Evolutionary conservation across 1,284 basidiomycete species (phyloP).

Genomic region (Cryptococcus sp.): DNA sequence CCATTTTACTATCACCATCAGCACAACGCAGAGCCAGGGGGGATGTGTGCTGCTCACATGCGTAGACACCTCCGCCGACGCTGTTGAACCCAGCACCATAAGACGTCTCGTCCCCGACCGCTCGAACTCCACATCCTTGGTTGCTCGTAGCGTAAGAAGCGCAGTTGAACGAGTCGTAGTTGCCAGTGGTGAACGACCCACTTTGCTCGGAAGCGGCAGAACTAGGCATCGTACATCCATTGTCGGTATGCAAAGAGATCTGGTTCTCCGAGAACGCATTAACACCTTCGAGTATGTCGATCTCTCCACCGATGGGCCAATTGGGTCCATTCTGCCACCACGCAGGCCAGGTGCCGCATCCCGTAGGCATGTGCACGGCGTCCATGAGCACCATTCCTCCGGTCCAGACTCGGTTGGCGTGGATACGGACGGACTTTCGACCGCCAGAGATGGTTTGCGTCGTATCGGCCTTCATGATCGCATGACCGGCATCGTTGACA

Average conservation of each 20-base stretch:
- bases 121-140: constrained; percentile 47
- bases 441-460: constrained; percentile 61
- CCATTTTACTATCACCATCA: constrained; percentile 60
- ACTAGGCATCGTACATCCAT: constrained; percentile 53
- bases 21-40: too few relatives aligned
- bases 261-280: constrained; percentile 47
- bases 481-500: constrained; percentile 63
- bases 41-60: constrained; percentile 29
- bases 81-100: constrained; percentile 47
- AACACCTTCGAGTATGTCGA: constrained; percentile 54
- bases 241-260: constrained; percentile 46
- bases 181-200: constrained; percentile 53
- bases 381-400: constrained; percentile 71
- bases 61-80: constrained; percentile 48
- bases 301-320: constrained; percentile 54
- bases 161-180: constrained; percentile 43
- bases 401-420: constrained; percentile 52
- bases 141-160: constrained; percentile 42
- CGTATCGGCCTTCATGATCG: constrained; percentile 76
- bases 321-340: constrained; percentile 49
- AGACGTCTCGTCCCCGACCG: constrained; percentile 24
- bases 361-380: constrained; percentile 81
- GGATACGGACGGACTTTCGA: constrained; percentile 70
- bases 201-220: constrained; percentile 48
- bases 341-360: constrained; percentile 69